phyloP scores from a whole-genome alignment of 106 monocot genomes.

The Agapanthus africanus region DNA sequence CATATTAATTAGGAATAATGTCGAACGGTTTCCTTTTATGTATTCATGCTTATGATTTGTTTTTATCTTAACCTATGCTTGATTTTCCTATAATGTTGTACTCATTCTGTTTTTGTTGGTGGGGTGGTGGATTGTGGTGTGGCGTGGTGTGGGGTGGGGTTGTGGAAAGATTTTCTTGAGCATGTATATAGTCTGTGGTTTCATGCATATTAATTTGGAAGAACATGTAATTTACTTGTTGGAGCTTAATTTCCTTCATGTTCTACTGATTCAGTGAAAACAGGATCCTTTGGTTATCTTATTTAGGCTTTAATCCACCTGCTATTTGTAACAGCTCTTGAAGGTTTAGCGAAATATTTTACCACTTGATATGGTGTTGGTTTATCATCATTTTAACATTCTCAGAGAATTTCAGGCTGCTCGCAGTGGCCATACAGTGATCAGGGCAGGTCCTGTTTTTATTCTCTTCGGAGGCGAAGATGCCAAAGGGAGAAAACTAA shows the following conservation, averaged over 20 bases:
- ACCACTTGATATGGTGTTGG: background rate
- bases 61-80: no score
- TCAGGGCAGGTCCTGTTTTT: slow-evolving; percentile 75
- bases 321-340: background rate
- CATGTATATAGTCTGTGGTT: no score
- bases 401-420: slow-evolving; percentile 44
- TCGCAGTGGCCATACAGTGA: slow-evolving; percentile 83
- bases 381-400: background rate
- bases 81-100: no score
- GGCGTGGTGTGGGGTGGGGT: no score
- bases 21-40: background rate
- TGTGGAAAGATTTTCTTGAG: no score
- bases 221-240: no score
- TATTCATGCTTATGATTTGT: background rate
- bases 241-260: background rate
- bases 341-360: background rate
- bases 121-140: no score
- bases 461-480: slow-evolving; percentile 95
- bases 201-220: no score
- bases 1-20: background rate
- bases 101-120: no score
- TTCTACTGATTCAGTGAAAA: background rate
- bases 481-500: slow-evolving; percentile 62
- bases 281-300: background rate
- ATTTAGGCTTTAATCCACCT: background rate